phyloP scores from a whole-genome alignment of 2,329 filamentous ascomycete genomes.

The Leptoxyphium fumago region DNA sequence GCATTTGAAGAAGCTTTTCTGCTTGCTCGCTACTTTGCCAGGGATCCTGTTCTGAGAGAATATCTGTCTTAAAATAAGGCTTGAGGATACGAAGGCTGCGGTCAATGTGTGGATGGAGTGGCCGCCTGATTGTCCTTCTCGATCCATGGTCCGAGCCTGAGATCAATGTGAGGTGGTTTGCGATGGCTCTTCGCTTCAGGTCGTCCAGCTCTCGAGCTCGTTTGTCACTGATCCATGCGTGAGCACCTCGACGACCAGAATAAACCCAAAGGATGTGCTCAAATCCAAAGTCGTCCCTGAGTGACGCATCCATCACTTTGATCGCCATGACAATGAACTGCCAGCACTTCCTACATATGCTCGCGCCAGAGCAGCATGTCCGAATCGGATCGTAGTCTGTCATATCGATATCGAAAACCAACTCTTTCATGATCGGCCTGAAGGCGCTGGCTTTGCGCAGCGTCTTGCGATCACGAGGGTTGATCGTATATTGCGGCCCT shows the following conservation, averaged over 20 bases:
- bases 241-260: constrained; percentile 85
- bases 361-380: constrained; percentile 85
- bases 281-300: constrained; percentile 92
- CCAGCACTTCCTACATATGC: constrained; percentile 92
- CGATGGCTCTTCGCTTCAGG: constrained; percentile 67
- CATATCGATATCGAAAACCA: constrained; percentile 99
- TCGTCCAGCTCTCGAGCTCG: constrained; percentile 75
- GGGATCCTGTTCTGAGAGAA: constrained; percentile 74
- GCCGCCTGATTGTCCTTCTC: constrained; percentile 75
- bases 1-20: constrained; percentile 64
- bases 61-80: constrained; percentile 67
- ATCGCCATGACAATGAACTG: constrained; percentile 96
- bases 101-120: constrained; percentile 75
- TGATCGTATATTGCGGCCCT: constrained; percentile 88
- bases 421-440: constrained; percentile 75
- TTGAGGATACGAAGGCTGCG: constrained; percentile 78
- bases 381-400: constrained; percentile 96
- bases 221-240: constrained; percentile 96
- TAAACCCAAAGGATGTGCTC: constrained; percentile 98
- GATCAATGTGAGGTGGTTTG: constrained; percentile 81
- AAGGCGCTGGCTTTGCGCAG: constrained; percentile 69
- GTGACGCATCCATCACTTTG: constrained; percentile 72
- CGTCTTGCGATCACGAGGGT: constrained; percentile 84
- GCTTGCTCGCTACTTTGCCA: constrained; percentile 58
- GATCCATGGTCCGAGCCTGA: constrained; percentile 72